Conservation (phyloP, 495 filamentous ascomycete genomes). For the Tetracladium setigerum region DNA sequence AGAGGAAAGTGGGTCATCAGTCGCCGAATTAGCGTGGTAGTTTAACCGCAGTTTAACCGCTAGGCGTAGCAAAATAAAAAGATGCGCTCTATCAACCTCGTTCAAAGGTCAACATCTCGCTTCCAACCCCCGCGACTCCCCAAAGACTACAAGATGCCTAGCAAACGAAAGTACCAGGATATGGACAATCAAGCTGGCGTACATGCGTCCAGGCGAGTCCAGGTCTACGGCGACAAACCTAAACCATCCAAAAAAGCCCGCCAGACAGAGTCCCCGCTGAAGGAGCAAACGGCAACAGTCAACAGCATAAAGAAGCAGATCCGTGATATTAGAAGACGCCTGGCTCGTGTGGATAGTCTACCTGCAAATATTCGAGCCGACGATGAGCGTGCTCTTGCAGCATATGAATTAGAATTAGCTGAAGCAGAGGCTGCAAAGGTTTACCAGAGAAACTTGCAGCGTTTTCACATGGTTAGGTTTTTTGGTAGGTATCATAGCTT, state of each 20-base stretch:
- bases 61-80: too few relatives aligned
- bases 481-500: slow-evolving; percentile 48
- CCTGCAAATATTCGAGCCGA: slow-evolving; percentile 67
- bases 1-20: too few relatives aligned
- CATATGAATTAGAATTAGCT: slow-evolving; percentile 65
- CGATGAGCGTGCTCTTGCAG: slow-evolving; percentile 72
- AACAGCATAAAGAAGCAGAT: slow-evolving; percentile 46
- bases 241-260: slow-evolving; percentile 22
- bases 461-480: slow-evolving; percentile 93
- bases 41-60: too few relatives aligned
- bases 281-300: slow-evolving; percentile 31
- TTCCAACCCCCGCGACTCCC: too few relatives aligned
- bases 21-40: too few relatives aligned
- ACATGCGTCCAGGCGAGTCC: slow-evolving; percentile 17
- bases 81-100: too few relatives aligned
- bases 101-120: too few relatives aligned
- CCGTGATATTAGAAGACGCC: slow-evolving; percentile 39
- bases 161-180: slow-evolving; percentile 46
- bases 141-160: slow-evolving; percentile 21
- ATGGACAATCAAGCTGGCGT: slow-evolving; percentile 40
- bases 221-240: slow-evolving; percentile 14
- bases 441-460: slow-evolving; percentile 67
- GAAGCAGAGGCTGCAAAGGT: slow-evolving; percentile 46
- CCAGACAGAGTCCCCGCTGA: slow-evolving; percentile 21
- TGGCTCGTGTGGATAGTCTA: slow-evolving; percentile 38